Base-by-base conservation (phyloP, 1,284 basidiomycete genomes). In the Hymenochaete sp. region DNA sequence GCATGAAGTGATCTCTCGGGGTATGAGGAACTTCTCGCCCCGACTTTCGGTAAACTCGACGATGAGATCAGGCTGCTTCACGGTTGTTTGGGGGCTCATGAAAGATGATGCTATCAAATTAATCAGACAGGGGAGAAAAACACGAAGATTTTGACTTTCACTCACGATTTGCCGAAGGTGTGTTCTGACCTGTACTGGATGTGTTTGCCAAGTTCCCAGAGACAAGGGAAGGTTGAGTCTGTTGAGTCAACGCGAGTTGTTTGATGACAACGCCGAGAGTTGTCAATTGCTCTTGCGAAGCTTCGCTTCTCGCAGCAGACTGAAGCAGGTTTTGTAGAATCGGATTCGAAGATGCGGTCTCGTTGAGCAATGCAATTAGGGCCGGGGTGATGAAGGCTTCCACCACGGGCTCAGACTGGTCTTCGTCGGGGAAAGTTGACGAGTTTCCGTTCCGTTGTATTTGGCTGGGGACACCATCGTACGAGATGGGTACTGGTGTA, bases 41-140 rank as follows among this genome's bases (percentile, higher is more conserved):
- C 72, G 66, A 9, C 65, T 62, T 55, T 87, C 83, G 31, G 68
- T 63, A 51, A 83, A 86, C 55, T 84, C 79, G 44, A 87, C 57
- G 19, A 86, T 71, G 3, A 86, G 56, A 58, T 86, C 83, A 52
- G 77, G 81, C 11, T 72, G 70, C 53, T 68, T 75, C 28, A 65
- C 14, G 11, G 31, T 27, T n/a, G 42, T 14, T 24, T 31, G 46
- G 18, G 49, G 33, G 19, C 38, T 24, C 33, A 19, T 14, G 22
- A 35, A 22, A 43, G n/a, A 43, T 43, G 8, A 37, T 21, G 29
- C 13, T 18, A 41, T 42, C 40, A 29, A 33, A 16, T 19, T 25
- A 29, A 13, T 33, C 29, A 37, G 31, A 29, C n/a, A 24, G 18
- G 6, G 16, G 31, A 13, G 22, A 37, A 35, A 18, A 24, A 41